Base-by-base conservation (phyloP, 1,139 yeast genomes). In the Suhomyces anneliseae region DNA sequence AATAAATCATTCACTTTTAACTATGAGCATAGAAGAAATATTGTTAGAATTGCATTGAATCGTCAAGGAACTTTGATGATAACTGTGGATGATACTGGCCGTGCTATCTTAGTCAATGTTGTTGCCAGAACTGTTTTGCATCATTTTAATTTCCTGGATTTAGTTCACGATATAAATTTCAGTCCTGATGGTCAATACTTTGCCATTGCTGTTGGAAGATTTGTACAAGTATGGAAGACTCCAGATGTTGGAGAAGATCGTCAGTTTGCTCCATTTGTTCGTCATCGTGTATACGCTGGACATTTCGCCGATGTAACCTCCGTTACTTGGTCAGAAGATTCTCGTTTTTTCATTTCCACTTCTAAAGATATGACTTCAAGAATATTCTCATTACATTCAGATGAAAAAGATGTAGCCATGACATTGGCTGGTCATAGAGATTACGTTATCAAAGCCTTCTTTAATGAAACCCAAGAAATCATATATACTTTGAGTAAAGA, bases 221-320 rank as follows among this genome's bases (percentile, higher is more conserved):
- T 87, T 50, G 71, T 93, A 27, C 98, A 95, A 64, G 87, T 93
- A 10, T 93, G 99, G 99, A 85, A 82, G 59, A 90, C 98, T 1
- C 98, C 98, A 0, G 84, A 82, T 44, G 74, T 76, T 34, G 70
- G 82, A 2, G 88, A 85, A 56, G 85, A 81, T 53, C 76, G 96
- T 54, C 97, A 90, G 64, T 93, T 95, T 76, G 95, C 97, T 1
- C 99, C 99, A 12, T 95, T 93, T 68, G 87, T 93, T 37, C 85
- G 96, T 55, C 90, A 89, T 65, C 76, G 96, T 59, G 81, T 88
- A 7, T 90, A 90, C 59, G 90, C 97, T 2, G 99, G 99, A 27
- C 99, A 93, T 69, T 90, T 85, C 64, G 84, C 85, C 44, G 96
- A 89, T 54, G 83, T 95, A 27, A 78, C 83, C 1, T 81, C 89